Evolutionary conservation across 345 rosid species (phyloP).

Genomic region (Excoecaria agallocha): DNA sequence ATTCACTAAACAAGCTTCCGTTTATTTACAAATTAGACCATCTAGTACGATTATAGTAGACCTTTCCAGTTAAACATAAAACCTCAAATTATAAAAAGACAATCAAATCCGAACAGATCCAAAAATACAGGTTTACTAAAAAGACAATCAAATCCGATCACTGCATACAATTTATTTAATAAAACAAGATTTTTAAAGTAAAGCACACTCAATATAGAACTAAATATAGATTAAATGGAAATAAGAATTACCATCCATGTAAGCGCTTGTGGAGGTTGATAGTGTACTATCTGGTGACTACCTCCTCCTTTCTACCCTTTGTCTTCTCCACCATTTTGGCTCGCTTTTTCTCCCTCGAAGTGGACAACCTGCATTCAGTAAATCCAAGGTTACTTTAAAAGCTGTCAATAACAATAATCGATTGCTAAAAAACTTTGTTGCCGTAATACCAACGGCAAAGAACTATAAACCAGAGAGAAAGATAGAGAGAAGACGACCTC

Average conservation of each 20-base stretch:
- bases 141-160: too few species aligned
- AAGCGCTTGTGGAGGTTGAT: slow-evolving; percentile 82
- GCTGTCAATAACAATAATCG: neutral
- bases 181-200: too few species aligned
- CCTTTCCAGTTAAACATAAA: too few species aligned
- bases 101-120: too few species aligned
- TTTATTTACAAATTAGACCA: too few species aligned
- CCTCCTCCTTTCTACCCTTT: slow-evolving; percentile 72
- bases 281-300: slow-evolving; percentile 80
- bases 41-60: too few species aligned
- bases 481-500: slow-evolving; percentile 15
- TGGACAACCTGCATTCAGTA: slow-evolving; percentile 28
- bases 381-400: slow-evolving; percentile 15
- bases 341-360: neutral
- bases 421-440: neutral
- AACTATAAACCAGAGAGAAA: neutral
- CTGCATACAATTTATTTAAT: too few species aligned
- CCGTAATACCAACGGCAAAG: neutral
- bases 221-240: neutral
- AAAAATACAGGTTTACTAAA: too few species aligned
- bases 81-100: too few species aligned
- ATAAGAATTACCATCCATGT: slow-evolving; percentile 61
- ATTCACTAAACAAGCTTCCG: too few species aligned
- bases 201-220: neutral
- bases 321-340: slow-evolving; percentile 63